Percentiles rank a stretch among this genome's conserved stretches.
Conservation (phyloP, 2,329 filamentous ascomycete species). For the Juglanconis oblonga region DNA sequence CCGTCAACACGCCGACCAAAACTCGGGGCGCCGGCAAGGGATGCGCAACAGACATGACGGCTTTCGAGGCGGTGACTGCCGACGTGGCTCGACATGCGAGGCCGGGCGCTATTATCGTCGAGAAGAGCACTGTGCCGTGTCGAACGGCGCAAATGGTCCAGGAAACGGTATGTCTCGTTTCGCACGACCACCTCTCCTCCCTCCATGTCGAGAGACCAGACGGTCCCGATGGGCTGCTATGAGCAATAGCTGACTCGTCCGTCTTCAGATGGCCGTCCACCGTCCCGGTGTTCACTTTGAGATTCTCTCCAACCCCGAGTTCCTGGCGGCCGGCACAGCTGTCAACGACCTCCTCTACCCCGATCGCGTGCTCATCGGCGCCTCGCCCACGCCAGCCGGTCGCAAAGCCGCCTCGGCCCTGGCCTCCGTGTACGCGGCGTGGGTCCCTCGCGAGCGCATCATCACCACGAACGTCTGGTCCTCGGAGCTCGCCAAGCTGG, state of each 20-base stretch:
- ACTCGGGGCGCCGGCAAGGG: slow-evolving; percentile 66
- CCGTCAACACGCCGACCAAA: slow-evolving; percentile 80
- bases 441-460: slow-evolving; percentile 67
- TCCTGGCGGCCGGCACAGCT: slow-evolving; percentile 74
- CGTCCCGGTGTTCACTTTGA: slow-evolving; percentile 67
- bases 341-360: slow-evolving; percentile 68
- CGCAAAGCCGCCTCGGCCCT: slow-evolving; percentile 61
- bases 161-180: slow-evolving; percentile 54
- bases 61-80: slow-evolving; percentile 66
- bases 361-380: slow-evolving; percentile 74
- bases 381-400: slow-evolving; percentile 57
- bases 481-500: slow-evolving; percentile 75
- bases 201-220: no score
- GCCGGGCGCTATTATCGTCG: slow-evolving; percentile 69
- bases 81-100: slow-evolving; percentile 66
- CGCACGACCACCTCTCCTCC: no score
- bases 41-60: slow-evolving; percentile 68
- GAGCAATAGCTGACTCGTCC: neutral
- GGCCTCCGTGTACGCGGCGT: slow-evolving; percentile 64
- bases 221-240: no score
- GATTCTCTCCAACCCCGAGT: slow-evolving; percentile 79
- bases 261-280: slow-evolving; percentile 50
- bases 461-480: slow-evolving; percentile 73
- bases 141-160: slow-evolving; percentile 68
- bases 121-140: slow-evolving; percentile 79